These are phyloP conservation scores for Kwoniella newhampshirensis DNA, from an alignment of 768 basidiomycete genomes.

Conservation along the genomic window DNA sequence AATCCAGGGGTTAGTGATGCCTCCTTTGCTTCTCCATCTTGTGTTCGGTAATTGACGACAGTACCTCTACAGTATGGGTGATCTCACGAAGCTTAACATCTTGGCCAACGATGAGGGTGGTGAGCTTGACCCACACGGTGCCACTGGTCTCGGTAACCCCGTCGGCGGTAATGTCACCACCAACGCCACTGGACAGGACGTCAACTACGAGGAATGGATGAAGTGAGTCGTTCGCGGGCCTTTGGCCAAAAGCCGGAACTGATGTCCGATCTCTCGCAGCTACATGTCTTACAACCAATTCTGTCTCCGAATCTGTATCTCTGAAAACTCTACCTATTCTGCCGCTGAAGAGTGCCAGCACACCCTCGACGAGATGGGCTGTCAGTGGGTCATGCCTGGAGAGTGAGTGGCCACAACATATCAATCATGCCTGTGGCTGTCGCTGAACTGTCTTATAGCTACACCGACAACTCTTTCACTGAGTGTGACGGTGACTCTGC, in stretches of 20 bases:
- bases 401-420: conserved; percentile 50
- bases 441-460: conserved; percentile 25
- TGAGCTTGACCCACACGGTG: conserved; percentile 58
- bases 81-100: conserved; percentile 57
- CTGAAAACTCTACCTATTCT: conserved; percentile 53
- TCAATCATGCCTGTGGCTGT: neutral
- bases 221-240: conserved; percentile 31
- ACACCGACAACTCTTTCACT: conserved; percentile 56
- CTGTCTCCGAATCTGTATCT: conserved; percentile 58
- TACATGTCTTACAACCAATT: conserved; percentile 57
- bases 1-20: conserved; percentile 36
- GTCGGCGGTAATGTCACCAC: conserved; percentile 55
- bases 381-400: conserved; percentile 53
- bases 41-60: neutral
- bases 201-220: conserved; percentile 58
- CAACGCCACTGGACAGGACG: conserved; percentile 52
- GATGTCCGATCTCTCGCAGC: conserved; percentile 18
- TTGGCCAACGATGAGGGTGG: conserved; percentile 54
- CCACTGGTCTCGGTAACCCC: conserved; percentile 54
- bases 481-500: conserved; percentile 56
- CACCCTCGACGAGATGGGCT: conserved; percentile 54
- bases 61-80: conserved; percentile 56
- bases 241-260: conserved; percentile 1
- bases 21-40: neutral
- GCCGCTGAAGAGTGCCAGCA: conserved; percentile 54